These are phyloP conservation scores for Gigaspora rosea DNA, from an alignment of 192 early-diverging fungal species.

Conservation along the genomic window DNA sequence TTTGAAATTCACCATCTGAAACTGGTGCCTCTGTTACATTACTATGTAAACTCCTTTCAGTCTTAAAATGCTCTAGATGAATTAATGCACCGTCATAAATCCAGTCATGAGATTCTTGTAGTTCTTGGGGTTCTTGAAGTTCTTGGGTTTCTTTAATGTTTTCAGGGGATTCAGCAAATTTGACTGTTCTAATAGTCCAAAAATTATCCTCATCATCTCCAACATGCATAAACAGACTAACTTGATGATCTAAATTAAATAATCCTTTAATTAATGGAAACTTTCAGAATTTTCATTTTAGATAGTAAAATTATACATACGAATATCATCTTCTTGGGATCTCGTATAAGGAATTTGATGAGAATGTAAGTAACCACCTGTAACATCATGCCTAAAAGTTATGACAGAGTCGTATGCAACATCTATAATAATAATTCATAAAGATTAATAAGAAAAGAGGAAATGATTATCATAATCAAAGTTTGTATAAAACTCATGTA, in stretches of 20 bases:
- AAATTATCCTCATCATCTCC: slow-evolving; percentile 83
- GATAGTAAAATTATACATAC: slow-evolving; percentile 33
- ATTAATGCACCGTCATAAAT: slow-evolving; percentile 76
- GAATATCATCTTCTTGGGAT: slow-evolving; percentile 63
- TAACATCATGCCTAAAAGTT: slow-evolving; percentile 69
- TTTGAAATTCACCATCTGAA: slow-evolving; percentile 71
- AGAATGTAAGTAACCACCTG: slow-evolving; percentile 83
- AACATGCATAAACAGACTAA: slow-evolving; percentile 43
- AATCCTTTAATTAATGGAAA: not conserved
- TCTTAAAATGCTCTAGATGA: slow-evolving; percentile 67
- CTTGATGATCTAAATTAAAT: slow-evolving; percentile 42
- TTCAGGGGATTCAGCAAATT: too few relatives aligned
- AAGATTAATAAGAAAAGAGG: not conserved
- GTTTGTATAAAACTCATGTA: not conserved
- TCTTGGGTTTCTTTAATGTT: too few relatives aligned
- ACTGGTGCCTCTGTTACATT: slow-evolving; percentile 69
- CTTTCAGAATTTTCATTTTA: not conserved
- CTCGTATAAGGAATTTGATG: slow-evolving; percentile 63
- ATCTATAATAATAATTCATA: slow-evolving; percentile 40
- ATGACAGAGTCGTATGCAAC: slow-evolving; percentile 65
- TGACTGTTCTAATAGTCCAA: slow-evolving; percentile 52
- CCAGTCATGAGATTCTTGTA: slow-evolving; percentile 43
- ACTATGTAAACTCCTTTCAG: slow-evolving; percentile 66
- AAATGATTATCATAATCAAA: slow-evolving; percentile 31
- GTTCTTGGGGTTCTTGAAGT: slow-evolving; percentile 29